phyloP scores from a whole-genome alignment of 345 rosid species.

The Eucalyptus coolabah region DNA sequence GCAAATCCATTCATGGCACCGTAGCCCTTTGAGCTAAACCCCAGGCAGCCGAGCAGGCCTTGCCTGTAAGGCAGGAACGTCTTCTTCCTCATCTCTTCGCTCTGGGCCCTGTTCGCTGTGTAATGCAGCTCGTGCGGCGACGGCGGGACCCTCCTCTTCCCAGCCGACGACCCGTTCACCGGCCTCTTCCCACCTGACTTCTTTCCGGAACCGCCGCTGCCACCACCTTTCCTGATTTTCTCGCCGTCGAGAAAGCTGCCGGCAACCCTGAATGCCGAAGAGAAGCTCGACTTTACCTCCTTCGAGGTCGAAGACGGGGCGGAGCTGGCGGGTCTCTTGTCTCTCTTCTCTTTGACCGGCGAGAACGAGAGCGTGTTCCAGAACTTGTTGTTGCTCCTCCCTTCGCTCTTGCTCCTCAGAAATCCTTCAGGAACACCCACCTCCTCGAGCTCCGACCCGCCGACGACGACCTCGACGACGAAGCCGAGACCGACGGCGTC shows the following conservation, averaged over 20 bases:
- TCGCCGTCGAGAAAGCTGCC: not conserved
- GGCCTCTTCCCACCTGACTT: conserved; percentile 21
- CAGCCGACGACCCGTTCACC: conserved; percentile 20
- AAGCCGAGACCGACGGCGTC: conserved; percentile 43
- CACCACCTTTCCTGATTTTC: not conserved
- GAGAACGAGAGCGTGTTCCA: conserved; percentile 63
- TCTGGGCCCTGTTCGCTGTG: conserved; percentile 82
- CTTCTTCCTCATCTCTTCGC: conserved; percentile 95
- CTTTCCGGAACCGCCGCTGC: not conserved
- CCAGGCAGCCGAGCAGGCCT: conserved; percentile 91
- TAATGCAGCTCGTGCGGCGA: conserved; percentile 94
- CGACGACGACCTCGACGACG: conserved; percentile 75
- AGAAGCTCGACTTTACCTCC: not conserved
- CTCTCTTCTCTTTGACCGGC: conserved; percentile 41
- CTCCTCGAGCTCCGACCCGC: conserved; percentile 91
- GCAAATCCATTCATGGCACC: conserved; percentile 89
- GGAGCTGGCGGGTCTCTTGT: not conserved
- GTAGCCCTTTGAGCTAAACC: conserved; percentile 91
- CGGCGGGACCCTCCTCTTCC: conserved; percentile 57
- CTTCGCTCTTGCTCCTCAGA: conserved; percentile 93
- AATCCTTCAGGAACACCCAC: conserved; percentile 88
- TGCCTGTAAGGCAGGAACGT: conserved; percentile 91
- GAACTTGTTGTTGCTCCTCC: conserved; percentile 70
- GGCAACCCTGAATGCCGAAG: not conserved
- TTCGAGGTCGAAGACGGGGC: not conserved